Conservation (phyloP, 208 protist species). For the Acanthamoeba sp. region DNA sequence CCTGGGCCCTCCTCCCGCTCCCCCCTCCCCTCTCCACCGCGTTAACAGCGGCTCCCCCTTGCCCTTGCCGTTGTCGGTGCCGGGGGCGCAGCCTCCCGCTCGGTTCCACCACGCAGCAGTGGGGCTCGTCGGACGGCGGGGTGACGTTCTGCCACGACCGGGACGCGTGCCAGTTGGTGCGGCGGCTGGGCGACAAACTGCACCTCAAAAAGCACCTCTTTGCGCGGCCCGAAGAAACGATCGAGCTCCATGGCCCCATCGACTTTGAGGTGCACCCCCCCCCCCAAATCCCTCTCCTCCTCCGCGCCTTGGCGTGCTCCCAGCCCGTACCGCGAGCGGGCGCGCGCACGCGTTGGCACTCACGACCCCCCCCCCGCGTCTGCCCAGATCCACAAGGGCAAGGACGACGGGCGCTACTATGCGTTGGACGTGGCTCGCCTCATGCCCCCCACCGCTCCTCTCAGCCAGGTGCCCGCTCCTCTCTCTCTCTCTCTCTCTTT, state of each 20-base stretch:
- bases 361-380: not conserved
- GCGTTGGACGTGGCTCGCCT: slow-evolving; percentile 56
- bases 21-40: not conserved
- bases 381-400: slow-evolving; percentile 58
- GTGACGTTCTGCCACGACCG: slow-evolving; percentile 14
- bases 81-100: not conserved
- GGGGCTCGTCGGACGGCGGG: slow-evolving; percentile 52
- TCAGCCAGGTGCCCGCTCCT: not conserved
- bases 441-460: slow-evolving; percentile 38
- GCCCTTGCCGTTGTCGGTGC: not conserved
- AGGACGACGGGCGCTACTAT: slow-evolving; percentile 43
- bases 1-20: not conserved
- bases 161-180: not conserved
- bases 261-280: slow-evolving; percentile 25
- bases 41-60: too few relatives aligned
- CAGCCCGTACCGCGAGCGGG: too few relatives aligned
- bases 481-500: not conserved
- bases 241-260: slow-evolving; percentile 46
- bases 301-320: too few relatives aligned
- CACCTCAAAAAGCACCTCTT: slow-evolving; percentile 62
- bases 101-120: slow-evolving; percentile 30
- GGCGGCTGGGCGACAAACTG: not conserved
- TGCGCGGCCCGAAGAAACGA: not conserved
- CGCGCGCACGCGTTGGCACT: not conserved
- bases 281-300: too few relatives aligned